These are phyloP conservation scores for Periconia sp. DNA, from an alignment of 2,329 filamentous ascomycete species.

Conservation along the genomic window DNA sequence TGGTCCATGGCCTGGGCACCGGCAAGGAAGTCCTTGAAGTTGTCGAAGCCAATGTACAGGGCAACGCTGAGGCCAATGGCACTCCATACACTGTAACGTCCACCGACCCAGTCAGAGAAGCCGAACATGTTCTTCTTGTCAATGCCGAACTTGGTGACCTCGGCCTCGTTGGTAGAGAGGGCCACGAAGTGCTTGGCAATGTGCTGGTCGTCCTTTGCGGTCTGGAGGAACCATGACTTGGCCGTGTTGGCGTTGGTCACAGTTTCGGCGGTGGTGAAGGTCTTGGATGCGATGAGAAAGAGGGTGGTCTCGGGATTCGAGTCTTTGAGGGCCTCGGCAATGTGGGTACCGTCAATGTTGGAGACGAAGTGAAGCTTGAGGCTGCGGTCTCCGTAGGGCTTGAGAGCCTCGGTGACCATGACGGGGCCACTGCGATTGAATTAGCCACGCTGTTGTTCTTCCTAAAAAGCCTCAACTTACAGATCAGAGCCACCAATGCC, in stretches of 20 bases:
- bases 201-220: conserved; percentile 67
- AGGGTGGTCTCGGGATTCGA: conserved; percentile 98
- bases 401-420: conserved; percentile 98
- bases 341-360: conserved; percentile 98
- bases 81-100: conserved; percentile 98
- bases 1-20: conserved; percentile 98
- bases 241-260: conserved; percentile 96
- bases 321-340: conserved; percentile 84
- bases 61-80: conserved; percentile 94
- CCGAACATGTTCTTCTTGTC: conserved; percentile 99
- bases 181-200: conserved; percentile 99
- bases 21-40: conserved; percentile 94
- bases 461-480: conserved; percentile 60
- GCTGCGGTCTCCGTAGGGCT: conserved; percentile 84
- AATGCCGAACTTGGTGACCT: conserved; percentile 98
- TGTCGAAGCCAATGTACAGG: conserved; percentile 94
- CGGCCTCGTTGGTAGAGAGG: conserved; percentile 89
- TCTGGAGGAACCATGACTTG: conserved; percentile 94
- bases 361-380: conserved; percentile 96
- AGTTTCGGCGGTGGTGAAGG: conserved; percentile 98
- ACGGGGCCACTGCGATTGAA: conserved; percentile 72
- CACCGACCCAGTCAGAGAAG: conserved; percentile 98
- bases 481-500: conserved; percentile 98
- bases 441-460: conserved; percentile 25
- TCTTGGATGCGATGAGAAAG: conserved; percentile 98